These are phyloP conservation scores for Skeletonema marinoi DNA, from an alignment of 108 stramenopile species.

Conservation along the genomic window DNA sequence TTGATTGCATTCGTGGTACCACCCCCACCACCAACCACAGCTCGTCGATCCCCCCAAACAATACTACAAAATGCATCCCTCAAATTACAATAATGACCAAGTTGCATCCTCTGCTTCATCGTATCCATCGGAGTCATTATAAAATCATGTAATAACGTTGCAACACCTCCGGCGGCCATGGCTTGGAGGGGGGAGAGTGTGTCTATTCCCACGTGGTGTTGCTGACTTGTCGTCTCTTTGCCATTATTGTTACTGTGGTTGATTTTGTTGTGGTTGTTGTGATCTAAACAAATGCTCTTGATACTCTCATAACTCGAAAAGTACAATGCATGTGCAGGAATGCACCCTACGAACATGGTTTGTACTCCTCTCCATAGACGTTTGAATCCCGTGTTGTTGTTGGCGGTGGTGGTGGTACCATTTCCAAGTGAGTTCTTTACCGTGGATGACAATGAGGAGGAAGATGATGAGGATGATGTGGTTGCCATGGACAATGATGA, in stretches of 20 bases:
- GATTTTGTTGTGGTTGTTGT: conserved; percentile 1
- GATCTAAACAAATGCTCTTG: conserved; percentile 52
- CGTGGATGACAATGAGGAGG: no score
- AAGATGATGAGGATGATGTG: no score
- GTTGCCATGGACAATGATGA: no score
- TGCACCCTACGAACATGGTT: conserved; percentile 93
- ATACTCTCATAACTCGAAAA: conserved; percentile 93
- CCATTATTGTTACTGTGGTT: background rate
- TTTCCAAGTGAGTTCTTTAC: background rate
- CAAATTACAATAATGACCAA: conserved; percentile 92
- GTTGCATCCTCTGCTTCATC: conserved; percentile 98
- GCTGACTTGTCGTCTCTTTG: background rate
- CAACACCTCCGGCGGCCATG: conserved; percentile 85
- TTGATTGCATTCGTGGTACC: background rate
- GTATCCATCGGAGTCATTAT: conserved; percentile 98
- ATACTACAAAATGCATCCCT: conserved; percentile 65
- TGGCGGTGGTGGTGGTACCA: background rate
- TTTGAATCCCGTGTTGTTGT: conserved; percentile 42
- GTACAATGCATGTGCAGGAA: conserved; percentile 98
- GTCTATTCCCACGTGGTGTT: conserved; percentile 14
- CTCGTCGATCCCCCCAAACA: conserved; percentile 17
- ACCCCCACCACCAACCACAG: background rate
- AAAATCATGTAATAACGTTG: conserved; percentile 90
- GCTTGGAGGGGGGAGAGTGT: conserved; percentile 40
- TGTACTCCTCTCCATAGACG: conserved; percentile 97